Percentiles rank a stretch among this genome's conserved stretches.
phyloP scores from a whole-genome alignment of 371 early-diverging fungal genomes.

The Blyttiomyces sp. region DNA sequence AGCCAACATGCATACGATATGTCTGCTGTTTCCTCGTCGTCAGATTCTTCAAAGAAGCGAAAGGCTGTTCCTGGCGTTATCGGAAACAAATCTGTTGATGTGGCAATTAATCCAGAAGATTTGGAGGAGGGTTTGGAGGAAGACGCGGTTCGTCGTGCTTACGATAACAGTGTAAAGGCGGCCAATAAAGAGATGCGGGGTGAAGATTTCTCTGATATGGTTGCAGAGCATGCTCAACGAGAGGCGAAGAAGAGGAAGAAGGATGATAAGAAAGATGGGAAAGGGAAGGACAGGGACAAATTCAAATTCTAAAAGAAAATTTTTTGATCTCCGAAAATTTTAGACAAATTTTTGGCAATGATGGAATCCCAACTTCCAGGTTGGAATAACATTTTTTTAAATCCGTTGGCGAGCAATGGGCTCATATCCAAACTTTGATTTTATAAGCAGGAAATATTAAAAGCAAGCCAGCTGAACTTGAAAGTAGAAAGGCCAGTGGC shows the following conservation, averaged over 20 bases:
- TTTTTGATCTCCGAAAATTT: too few relatives aligned
- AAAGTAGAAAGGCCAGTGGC: too few relatives aligned
- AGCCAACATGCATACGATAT: constrained; percentile 89
- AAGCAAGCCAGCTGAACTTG: too few relatives aligned
- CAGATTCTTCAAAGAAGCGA: constrained; percentile 23
- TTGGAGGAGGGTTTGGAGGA: constrained; percentile 43
- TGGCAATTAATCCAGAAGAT: constrained; percentile 50
- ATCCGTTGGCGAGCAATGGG: too few relatives aligned
- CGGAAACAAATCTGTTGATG: constrained; percentile 25
- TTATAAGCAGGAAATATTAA: too few relatives aligned
- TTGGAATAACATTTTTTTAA: too few relatives aligned
- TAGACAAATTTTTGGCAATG: too few relatives aligned
- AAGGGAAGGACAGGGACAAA: constrained; percentile 65
- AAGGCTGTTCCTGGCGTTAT: constrained; percentile 23
- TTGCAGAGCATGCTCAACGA: constrained; percentile 79
- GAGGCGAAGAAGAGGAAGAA: constrained; percentile 68
- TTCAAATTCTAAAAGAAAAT: constrained; percentile 67
- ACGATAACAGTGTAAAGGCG: constrained; percentile 32
- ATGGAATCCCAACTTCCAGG: too few relatives aligned
- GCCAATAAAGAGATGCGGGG: constrained; percentile 10
- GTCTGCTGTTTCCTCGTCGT: constrained; percentile 29
- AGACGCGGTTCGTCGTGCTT: constrained; percentile 33
- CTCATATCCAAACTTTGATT: too few relatives aligned
- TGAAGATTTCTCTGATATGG: constrained; percentile 84
- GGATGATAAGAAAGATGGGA: constrained; percentile 58